These are phyloP conservation scores for Metschnikowia anglica DNA, from an alignment of 805 yeast species.

Conservation along the genomic window DNA sequence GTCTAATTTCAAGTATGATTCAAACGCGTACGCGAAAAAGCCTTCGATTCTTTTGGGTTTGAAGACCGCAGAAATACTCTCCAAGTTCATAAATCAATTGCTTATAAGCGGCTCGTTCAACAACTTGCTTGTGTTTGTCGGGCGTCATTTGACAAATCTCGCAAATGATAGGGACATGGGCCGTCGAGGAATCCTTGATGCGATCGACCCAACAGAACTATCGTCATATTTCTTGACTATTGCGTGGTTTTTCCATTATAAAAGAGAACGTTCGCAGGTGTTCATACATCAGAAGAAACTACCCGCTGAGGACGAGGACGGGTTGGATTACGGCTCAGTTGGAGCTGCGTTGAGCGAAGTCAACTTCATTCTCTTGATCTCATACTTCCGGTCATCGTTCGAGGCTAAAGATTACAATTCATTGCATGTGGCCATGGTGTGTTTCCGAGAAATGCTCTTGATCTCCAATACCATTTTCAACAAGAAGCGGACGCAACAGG, in stretches of 20 bases:
- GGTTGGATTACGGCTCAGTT: slow-evolving; percentile 42
- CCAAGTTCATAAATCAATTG: slow-evolving; percentile 49
- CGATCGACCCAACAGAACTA: slow-evolving; percentile 36
- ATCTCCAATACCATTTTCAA: slow-evolving; percentile 45
- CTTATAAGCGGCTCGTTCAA: slow-evolving; percentile 78
- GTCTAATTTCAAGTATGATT: slow-evolving; percentile 38
- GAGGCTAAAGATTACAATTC: slow-evolving; percentile 53
- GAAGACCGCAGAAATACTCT: slow-evolving; percentile 31
- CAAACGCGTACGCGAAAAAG: slow-evolving; percentile 34
- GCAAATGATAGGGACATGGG: slow-evolving; percentile 18
- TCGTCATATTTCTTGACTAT: slow-evolving; percentile 55
- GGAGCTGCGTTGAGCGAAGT: slow-evolving; percentile 61
- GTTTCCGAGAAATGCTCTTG: slow-evolving; percentile 62
- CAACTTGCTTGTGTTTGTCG: slow-evolving; percentile 54
- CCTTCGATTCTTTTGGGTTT: slow-evolving; percentile 30
- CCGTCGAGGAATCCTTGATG: slow-evolving; percentile 28
- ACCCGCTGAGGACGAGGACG: slow-evolving; percentile 28
- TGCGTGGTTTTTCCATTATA: slow-evolving; percentile 77
- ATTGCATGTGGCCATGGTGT: slow-evolving; percentile 66
- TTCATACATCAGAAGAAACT: slow-evolving; percentile 1
- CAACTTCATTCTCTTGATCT: slow-evolving; percentile 53
- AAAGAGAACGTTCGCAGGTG: slow-evolving; percentile 35
- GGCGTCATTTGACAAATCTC: slow-evolving; percentile 27
- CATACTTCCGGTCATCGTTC: slow-evolving; percentile 44
- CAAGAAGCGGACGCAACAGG: slow-evolving; percentile 19